Percentiles rank a stretch among this genome's conserved stretches.
phyloP scores from a whole-genome alignment of 305 asterid genomes.

The Euphrasia arctica region DNA sequence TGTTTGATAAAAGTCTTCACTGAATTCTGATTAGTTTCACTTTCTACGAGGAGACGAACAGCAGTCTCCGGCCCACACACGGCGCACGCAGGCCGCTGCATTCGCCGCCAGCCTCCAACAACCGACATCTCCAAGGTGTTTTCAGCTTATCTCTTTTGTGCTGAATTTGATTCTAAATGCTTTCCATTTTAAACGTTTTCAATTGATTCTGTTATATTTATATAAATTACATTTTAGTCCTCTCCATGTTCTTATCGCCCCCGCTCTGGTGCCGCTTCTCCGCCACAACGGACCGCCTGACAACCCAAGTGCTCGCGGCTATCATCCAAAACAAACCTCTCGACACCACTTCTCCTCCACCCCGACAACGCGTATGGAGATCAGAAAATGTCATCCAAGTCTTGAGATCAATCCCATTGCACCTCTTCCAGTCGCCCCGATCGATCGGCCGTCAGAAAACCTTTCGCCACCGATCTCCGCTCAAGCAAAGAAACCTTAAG shows the following conservation, averaged over 20 bases:
- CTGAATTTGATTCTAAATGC: neutral
- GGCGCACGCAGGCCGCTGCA: neutral
- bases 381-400: conserved; percentile 55
- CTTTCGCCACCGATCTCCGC: conserved; percentile 70
- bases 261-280: conserved; percentile 40
- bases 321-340: conserved; percentile 64
- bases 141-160: neutral
- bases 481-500: conserved; percentile 57
- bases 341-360: conserved; percentile 24
- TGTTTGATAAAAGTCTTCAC: neutral
- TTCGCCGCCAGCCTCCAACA: neutral
- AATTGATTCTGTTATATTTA: neutral
- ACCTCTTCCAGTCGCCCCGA: conserved; percentile 64
- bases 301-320: conserved; percentile 53
- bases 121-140: neutral
- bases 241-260: conserved; percentile 31
- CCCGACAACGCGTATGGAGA: conserved; percentile 42
- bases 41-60: no score
- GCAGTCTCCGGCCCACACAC: neutral
- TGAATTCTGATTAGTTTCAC: neutral
- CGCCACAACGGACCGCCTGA: conserved; percentile 32
- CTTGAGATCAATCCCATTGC: conserved; percentile 61
- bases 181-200: neutral
- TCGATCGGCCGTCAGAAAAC: conserved; percentile 84
- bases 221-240: neutral